Evolutionary conservation across 73 alveolate species (phyloP).

Genomic region (Strombidium stylifer): DNA sequence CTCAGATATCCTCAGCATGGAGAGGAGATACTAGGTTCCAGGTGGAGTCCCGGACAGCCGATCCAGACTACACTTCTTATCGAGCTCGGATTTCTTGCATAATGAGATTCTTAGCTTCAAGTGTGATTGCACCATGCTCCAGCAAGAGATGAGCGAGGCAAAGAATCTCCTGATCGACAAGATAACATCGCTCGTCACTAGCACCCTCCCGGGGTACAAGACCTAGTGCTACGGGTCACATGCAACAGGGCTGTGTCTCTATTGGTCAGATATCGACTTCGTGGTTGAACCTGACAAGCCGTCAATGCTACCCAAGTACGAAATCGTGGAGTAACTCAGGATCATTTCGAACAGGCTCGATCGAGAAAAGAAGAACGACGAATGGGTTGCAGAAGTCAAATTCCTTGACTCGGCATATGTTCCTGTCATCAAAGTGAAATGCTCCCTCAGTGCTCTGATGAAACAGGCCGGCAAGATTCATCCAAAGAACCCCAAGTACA

Average conservation of each 20-base stretch:
- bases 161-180: constrained; percentile 40
- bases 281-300: too few species aligned
- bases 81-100: too few species aligned
- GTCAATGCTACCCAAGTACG: too few species aligned
- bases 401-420: constrained; percentile 68
- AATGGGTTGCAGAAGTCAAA: constrained; percentile 56
- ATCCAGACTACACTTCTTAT: too few species aligned
- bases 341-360: not conserved
- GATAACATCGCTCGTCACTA: constrained; percentile 10
- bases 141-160: too few species aligned
- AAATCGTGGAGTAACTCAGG: not conserved
- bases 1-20: too few species aligned
- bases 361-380: constrained; percentile 4
- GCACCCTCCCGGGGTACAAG: constrained; percentile 33
- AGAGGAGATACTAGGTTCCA: too few species aligned
- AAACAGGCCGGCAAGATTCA: not conserved
- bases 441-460: constrained; percentile 13
- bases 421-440: constrained; percentile 71
- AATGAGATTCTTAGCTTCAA: too few species aligned
- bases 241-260: constrained; percentile 67
- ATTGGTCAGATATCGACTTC: constrained; percentile 69
- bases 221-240: constrained; percentile 78
- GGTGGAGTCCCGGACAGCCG: too few species aligned
- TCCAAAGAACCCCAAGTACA: constrained; percentile 7
- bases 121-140: too few species aligned